Conservation (phyloP, 2,329 filamentous ascomycete genomes). For the Teratosphaeria nubilosa region DNA sequence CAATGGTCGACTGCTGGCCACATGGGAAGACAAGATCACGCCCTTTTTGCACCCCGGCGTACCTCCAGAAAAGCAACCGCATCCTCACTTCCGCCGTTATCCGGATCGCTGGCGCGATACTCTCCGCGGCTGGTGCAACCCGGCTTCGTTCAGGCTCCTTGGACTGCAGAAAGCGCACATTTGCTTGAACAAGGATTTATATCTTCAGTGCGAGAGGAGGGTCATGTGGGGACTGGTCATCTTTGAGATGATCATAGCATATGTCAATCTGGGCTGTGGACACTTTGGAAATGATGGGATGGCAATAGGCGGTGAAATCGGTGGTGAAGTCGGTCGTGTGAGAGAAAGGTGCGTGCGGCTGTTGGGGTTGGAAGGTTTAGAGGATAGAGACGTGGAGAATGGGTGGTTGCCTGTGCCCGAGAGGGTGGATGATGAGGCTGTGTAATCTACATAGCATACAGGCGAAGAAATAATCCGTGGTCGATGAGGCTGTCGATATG, state of each 20-base stretch:
- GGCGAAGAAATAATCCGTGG: background rate
- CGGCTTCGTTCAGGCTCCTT: background rate
- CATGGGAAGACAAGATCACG: background rate
- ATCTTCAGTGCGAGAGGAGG: background rate
- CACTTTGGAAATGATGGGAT: background rate
- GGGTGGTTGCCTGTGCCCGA: background rate
- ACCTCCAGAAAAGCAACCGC: background rate
- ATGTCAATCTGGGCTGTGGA: background rate
- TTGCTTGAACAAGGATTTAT: background rate
- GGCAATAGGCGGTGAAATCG: background rate
- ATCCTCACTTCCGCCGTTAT: background rate
- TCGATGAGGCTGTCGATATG: background rate
- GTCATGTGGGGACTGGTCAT: background rate
- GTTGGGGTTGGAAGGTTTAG: background rate
- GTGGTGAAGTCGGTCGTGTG: background rate
- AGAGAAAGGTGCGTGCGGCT: background rate
- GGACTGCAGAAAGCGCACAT: background rate
- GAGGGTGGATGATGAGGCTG: background rate
- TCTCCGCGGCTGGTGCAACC: background rate
- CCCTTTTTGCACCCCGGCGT: background rate
- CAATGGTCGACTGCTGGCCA: background rate
- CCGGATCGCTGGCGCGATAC: background rate
- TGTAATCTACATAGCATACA: background rate
- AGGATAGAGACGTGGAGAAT: background rate
- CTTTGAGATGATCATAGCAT: background rate